Conservation (phyloP, 75 land plant species). For the Azolla pinnata region DNA sequence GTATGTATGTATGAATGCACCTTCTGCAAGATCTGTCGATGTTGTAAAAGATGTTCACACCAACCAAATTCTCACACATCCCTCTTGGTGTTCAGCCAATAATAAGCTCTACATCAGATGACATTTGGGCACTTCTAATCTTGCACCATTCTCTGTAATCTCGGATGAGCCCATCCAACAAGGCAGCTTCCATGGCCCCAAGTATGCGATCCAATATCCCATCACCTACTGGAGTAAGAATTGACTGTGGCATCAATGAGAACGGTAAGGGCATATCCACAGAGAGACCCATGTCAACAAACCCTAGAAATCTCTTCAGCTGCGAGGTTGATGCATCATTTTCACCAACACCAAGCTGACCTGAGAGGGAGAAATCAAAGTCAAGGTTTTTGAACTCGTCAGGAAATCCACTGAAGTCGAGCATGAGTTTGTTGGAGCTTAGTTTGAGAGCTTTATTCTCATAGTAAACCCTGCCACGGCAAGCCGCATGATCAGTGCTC, state of each 20-base stretch:
- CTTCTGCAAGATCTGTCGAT: no score
- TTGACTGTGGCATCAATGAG: constrained; percentile 30
- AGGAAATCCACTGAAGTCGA: constrained; percentile 35
- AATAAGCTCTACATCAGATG: no score
- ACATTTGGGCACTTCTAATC: constrained; percentile 9
- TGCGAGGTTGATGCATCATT: not conserved
- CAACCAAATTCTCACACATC: no score
- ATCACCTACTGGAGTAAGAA: constrained; percentile 32
- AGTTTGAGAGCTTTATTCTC: constrained; percentile 16
- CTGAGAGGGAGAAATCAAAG: constrained; percentile 21
- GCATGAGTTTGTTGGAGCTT: constrained; percentile 24
- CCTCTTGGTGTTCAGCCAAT: no score
- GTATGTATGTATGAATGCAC: no score
- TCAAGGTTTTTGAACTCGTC: constrained; percentile 15
- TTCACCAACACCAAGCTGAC: constrained; percentile 14
- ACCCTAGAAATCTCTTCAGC: constrained; percentile 20
- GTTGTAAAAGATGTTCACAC: no score
- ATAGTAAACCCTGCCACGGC: constrained; percentile 42
- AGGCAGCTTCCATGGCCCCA: constrained; percentile 39
- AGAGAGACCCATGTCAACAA: constrained; percentile 18
- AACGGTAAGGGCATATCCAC: constrained; percentile 29
- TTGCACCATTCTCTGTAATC: constrained; percentile 37
- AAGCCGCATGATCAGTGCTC: no score
- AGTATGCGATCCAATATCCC: constrained; percentile 34
- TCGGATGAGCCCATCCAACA: constrained; percentile 21